Conservation (phyloP, 306 rosid species). For the Casuarina glauca region DNA sequence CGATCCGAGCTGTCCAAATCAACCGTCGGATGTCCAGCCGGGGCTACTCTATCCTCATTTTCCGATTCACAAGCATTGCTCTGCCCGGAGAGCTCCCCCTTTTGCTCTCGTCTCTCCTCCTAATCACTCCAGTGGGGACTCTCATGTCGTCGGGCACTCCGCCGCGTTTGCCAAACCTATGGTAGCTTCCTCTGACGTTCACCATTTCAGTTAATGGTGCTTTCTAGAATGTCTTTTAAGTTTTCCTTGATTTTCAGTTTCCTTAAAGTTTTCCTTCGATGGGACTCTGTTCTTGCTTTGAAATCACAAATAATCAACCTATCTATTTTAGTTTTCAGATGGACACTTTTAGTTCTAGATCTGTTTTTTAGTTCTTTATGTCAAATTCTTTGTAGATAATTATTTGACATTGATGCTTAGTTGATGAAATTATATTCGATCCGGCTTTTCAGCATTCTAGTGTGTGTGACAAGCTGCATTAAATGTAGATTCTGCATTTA, state of each 20-base stretch:
- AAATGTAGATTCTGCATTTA: background rate
- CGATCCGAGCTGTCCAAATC: slow-evolving; percentile 35
- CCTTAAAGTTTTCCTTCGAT: background rate
- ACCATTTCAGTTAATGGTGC: background rate
- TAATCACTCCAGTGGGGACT: background rate
- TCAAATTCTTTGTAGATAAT: background rate
- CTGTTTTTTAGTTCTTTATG: background rate
- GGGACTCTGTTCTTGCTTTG: background rate
- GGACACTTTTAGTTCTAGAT: background rate
- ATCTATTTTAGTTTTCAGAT: background rate
- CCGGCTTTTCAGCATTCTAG: background rate
- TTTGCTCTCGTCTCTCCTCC: slow-evolving; percentile 7
- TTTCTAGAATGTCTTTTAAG: background rate
- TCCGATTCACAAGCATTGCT: slow-evolving; percentile 13
- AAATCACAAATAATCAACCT: background rate
- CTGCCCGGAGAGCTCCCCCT: slow-evolving; percentile 7
- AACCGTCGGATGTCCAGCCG: slow-evolving; percentile 32
- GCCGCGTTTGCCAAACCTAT: background rate
- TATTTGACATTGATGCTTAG: background rate
- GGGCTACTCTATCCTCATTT: slow-evolving; percentile 35
- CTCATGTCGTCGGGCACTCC: background rate
- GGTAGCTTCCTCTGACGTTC: background rate
- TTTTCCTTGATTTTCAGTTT: background rate
- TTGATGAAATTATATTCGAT: background rate
- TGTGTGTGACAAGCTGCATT: background rate